Conservation (phyloP, 306 rosid species). For the Sechiopsis laciniata region DNA sequence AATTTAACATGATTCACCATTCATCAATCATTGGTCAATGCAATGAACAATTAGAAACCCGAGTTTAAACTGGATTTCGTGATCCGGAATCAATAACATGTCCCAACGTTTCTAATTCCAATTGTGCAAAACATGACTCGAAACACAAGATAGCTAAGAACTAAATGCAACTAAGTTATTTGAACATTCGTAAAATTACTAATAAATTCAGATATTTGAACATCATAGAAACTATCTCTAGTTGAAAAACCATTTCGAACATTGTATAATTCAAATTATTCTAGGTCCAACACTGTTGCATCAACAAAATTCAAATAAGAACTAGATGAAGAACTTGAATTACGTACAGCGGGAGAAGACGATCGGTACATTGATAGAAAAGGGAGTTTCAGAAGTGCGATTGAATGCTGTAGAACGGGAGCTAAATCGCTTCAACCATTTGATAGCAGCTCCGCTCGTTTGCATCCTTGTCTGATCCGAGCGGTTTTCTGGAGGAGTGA, state of each 20-base stretch:
- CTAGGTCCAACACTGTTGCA: not conserved
- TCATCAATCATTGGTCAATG: not conserved
- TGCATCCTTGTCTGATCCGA: slow-evolving; percentile 7
- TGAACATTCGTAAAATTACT: not conserved
- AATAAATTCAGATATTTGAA: not conserved
- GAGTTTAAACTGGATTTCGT: not conserved
- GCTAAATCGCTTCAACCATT: slow-evolving; percentile 14
- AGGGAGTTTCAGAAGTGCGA: slow-evolving; percentile 6
- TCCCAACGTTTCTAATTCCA: not conserved
- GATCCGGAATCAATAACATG: not conserved
- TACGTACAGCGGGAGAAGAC: slow-evolving; percentile 17
- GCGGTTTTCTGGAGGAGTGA: not conserved
- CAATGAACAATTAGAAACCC: not conserved
- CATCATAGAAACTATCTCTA: not conserved
- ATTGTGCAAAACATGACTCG: not conserved
- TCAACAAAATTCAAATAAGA: not conserved
- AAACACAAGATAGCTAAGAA: not conserved
- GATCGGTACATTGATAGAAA: not conserved
- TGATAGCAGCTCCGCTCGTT: slow-evolving; percentile 10
- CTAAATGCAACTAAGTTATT: not conserved
- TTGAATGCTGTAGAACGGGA: not conserved
- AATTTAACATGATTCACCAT: too few relatives aligned
- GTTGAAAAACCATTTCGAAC: not conserved
- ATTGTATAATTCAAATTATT: not conserved
- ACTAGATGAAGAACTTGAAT: not conserved